Percentiles rank a stretch among this genome's conserved stretches.
Conservation (phyloP, 139 green algal species). For the Tetraselmis chui region DNA sequence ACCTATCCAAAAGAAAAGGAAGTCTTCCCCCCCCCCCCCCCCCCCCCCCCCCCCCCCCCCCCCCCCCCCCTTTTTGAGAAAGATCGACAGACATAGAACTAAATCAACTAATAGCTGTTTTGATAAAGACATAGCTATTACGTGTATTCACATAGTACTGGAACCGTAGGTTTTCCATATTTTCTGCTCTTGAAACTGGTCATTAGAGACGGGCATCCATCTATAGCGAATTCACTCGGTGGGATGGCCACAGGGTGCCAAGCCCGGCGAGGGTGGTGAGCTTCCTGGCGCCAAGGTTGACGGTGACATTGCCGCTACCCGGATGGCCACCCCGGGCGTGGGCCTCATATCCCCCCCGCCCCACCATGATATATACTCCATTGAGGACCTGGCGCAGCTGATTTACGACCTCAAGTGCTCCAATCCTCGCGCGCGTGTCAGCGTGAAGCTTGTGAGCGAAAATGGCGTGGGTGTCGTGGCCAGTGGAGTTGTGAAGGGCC, state of each 20-base stretch:
- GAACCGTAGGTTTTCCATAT: no score
- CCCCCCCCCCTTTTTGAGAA: no score
- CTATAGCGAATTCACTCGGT: no score
- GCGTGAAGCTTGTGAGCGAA: constrained; percentile 93
- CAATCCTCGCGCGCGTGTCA: constrained; percentile 62
- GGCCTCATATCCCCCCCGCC: constrained; percentile 76
- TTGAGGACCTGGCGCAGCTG: constrained; percentile 50
- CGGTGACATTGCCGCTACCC: constrained; percentile 80
- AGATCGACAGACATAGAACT: no score
- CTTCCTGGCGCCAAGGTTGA: constrained; percentile 85
- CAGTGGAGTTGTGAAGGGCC: constrained; percentile 86
- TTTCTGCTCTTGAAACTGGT: not conserved
- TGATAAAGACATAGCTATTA: no score
- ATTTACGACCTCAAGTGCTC: constrained; percentile 57
- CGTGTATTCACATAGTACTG: no score
- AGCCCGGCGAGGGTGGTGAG: constrained; percentile 85
- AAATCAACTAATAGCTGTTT: no score
- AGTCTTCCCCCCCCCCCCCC: no score
- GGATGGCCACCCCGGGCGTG: constrained; percentile 81
- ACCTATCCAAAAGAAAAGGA: no score
- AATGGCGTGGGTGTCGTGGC: constrained; percentile 89
- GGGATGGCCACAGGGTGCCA: constrained; percentile 39
- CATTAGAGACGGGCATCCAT: not conserved
- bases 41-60: no score
- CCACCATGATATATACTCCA: constrained; percentile 54